Base-by-base conservation (phyloP, 2,329 filamentous ascomycete genomes). In the Akanthomyces uredinophilus region DNA sequence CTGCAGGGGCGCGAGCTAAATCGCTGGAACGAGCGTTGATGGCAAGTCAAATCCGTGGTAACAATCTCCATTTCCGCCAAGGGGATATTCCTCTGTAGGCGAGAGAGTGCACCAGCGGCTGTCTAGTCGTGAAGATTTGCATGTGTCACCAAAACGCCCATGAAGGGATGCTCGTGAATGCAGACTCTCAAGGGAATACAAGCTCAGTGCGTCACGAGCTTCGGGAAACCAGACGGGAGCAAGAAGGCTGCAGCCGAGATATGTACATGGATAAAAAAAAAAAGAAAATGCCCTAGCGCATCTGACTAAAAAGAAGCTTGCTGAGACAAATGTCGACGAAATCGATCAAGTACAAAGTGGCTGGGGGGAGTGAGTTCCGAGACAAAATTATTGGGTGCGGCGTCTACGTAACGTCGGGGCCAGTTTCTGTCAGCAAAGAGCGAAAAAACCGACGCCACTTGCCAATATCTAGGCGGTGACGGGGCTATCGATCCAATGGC, bases 361-460 rank as follows among this genome's bases (percentile, higher is more conserved):
- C 53, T 46, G 32, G 39, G 53, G 27, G 27, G n/a, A n/a, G 27
- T 29, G 27, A 29, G 27, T 29, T 29, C 54, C 46, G 54, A 57
- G 54, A 57, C 54, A 55, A 55, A 8, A 47, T 39, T 57, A 57
- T 47, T 57, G 29, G 52, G 52, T 39, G 39, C 14, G 32, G 32
- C 32, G 32, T 8, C 32, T 35, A 35, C 4, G 2, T 29, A 6
- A 5, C 32, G 4, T 10, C 18, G 18, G 5, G 46, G 22, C 46
- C 22, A 24, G 22, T 13, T 8, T 7, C 22, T 16, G 37, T 7
- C 13, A 39, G 37, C 10, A 16, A 29, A 35, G 16, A 35, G 27
- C 13, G 11, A 6, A 52, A 6, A 51, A 27, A 18, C 2, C 8
- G 16, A 24, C 49, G 49, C 49, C 49, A 52, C 49, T 37, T 5